Evolutionary conservation across 2,329 filamentous ascomycete species (phyloP).

Genomic region (Zymoseptoria pseudotritici): DNA sequence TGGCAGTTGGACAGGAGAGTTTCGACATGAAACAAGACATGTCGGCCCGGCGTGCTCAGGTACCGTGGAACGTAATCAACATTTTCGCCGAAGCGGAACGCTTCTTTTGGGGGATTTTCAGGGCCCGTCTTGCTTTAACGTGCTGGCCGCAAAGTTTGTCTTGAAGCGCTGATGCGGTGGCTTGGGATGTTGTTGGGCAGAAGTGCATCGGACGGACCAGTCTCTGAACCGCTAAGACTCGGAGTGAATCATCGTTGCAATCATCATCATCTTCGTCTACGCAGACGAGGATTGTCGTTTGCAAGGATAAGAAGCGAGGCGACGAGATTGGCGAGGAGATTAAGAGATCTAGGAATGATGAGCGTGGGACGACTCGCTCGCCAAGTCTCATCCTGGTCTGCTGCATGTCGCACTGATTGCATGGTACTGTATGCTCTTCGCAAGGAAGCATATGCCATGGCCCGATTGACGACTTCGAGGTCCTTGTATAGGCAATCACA

Average conservation of each 20-base stretch:
- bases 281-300: neutral
- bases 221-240: neutral
- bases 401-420: neutral
- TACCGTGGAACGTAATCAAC: neutral
- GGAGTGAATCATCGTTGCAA: neutral
- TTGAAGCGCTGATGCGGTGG: neutral
- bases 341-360: no score
- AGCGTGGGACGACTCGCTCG: no score
- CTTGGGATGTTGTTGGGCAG: neutral
- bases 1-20: neutral
- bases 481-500: neutral
- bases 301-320: neutral
- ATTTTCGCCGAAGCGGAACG: no score
- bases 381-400: neutral
- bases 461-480: neutral
- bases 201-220: neutral
- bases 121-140: neutral
- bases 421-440: neutral
- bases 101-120: neutral
- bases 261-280: neutral
- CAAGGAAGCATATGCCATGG: neutral
- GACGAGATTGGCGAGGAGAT: neutral
- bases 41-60: neutral
- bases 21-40: neutral
- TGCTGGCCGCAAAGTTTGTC: neutral